Percentiles rank a stretch among this genome's conserved stretches.
phyloP scores from a whole-genome alignment of 1,284 basidiomycete genomes.

The Porogramme epimiltina region DNA sequence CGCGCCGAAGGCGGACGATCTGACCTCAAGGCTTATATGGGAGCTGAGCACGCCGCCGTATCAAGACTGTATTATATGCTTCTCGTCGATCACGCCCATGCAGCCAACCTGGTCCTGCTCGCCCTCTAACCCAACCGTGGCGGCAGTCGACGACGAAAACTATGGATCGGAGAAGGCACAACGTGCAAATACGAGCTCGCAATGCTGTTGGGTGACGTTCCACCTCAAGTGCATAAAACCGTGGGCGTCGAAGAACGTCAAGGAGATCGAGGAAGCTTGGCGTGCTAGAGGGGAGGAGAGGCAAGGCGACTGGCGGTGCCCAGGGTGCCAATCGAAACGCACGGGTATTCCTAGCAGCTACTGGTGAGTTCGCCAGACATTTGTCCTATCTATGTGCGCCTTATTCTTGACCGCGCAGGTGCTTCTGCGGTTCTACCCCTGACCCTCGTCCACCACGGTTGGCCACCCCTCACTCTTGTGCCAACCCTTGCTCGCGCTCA shows the following conservation, averaged over 20 bases:
- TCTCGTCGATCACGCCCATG: slow-evolving; percentile 68
- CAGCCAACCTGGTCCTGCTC: slow-evolving; percentile 82
- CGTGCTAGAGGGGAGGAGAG: slow-evolving; percentile 68
- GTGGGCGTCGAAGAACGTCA: slow-evolving; percentile 81
- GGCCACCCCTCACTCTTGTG: slow-evolving; percentile 86
- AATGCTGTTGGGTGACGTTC: slow-evolving; percentile 84
- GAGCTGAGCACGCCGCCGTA: slow-evolving; percentile 67
- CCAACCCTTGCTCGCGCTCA: slow-evolving; percentile 70
- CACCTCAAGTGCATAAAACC: slow-evolving; percentile 80
- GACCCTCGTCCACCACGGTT: slow-evolving; percentile 71
- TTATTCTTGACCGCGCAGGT: slow-evolving; percentile 44
- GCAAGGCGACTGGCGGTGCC: slow-evolving; percentile 83
- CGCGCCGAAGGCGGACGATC: slow-evolving; percentile 47
- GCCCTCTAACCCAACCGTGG: slow-evolving; percentile 50
- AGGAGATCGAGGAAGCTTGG: slow-evolving; percentile 76
- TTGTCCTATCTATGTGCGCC: neutral
- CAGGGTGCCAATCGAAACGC: slow-evolving; percentile 82
- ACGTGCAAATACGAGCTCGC: slow-evolving; percentile 34
- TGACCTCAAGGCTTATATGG: slow-evolving; percentile 68
- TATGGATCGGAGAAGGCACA: slow-evolving; percentile 3
- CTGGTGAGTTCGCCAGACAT: slow-evolving; percentile 45
- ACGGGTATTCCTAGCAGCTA: slow-evolving; percentile 68
- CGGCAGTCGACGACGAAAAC: slow-evolving; percentile 34
- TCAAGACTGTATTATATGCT: slow-evolving; percentile 82
- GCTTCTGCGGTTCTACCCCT: slow-evolving; percentile 80